These are phyloP conservation scores for Spongiforma sp. DNA, from an alignment of 1,284 basidiomycete genomes.

Conservation along the genomic window DNA sequence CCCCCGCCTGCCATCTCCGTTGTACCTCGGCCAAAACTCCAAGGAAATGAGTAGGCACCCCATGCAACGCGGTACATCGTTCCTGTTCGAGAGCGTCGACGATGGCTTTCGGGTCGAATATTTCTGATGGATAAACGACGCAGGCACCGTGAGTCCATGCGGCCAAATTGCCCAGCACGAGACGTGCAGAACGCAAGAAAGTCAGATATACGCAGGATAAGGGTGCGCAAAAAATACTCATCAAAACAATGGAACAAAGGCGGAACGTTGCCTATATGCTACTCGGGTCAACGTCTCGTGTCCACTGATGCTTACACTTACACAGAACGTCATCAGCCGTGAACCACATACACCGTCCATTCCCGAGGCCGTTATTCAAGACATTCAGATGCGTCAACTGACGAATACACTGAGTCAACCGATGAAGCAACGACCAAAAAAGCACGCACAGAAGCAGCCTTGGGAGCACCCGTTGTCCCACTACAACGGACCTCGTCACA, in stretches of 20 bases:
- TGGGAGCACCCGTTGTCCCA: constrained; percentile 80
- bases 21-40: constrained; percentile 73
- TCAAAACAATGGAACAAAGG: constrained; percentile 89
- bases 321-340: constrained; percentile 70
- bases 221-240: constrained; percentile 49
- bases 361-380: constrained; percentile 78
- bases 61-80: constrained; percentile 79
- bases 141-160: constrained; percentile 78
- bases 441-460: constrained; percentile 72
- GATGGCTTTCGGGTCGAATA: constrained; percentile 66
- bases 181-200: constrained; percentile 48
- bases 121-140: constrained; percentile 76
- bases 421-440: neutral
- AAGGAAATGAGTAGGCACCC: constrained; percentile 86
- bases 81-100: constrained; percentile 72
- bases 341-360: constrained; percentile 73
- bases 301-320: constrained; percentile 40
- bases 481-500: constrained; percentile 41
- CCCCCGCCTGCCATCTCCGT: constrained; percentile 51
- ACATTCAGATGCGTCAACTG: constrained; percentile 80
- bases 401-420: neutral
- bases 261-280: constrained; percentile 69
- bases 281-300: constrained; percentile 3
- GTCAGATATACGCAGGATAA: constrained; percentile 12
- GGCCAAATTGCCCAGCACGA: constrained; percentile 83